Conservation (phyloP, 352 stramenopile species). For the Pythium pyrilobum region DNA sequence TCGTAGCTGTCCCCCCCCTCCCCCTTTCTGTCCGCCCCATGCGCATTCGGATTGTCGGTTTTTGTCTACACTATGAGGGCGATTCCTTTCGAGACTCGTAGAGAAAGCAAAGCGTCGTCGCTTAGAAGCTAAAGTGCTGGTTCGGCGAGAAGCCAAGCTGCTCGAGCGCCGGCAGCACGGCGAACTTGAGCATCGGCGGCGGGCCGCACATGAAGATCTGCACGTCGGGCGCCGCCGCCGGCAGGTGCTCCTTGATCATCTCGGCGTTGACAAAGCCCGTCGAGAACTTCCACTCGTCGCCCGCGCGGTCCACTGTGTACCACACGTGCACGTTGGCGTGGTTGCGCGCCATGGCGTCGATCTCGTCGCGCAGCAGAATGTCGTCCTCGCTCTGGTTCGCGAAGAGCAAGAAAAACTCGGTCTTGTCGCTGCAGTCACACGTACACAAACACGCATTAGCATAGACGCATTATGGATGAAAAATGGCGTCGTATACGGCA, state of each 20-base stretch:
- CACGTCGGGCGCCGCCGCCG: conserved; percentile 60
- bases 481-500: too few relatives aligned
- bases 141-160: conserved; percentile 90
- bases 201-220: conserved; percentile 97
- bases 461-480: not conserved
- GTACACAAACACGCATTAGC: not conserved
- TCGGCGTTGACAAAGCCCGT: conserved; percentile 93
- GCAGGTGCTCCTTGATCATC: conserved; percentile 93
- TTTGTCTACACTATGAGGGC: too few relatives aligned
- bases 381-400: conserved; percentile 96
- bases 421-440: conserved; percentile 64
- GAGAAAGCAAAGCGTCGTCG: not conserved
- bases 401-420: conserved; percentile 90
- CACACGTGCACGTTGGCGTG: conserved; percentile 86
- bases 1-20: too few relatives aligned
- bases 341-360: conserved; percentile 83
- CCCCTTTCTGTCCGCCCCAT: too few relatives aligned
- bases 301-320: conserved; percentile 84
- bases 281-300: conserved; percentile 88
- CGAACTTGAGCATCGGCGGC: conserved; percentile 99
- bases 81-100: too few relatives aligned
- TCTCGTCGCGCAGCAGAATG: conserved; percentile 94
- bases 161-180: conserved; percentile 93
- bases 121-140: conserved; percentile 86
- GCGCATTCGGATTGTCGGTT: too few relatives aligned